Evolutionary conservation across 306 rosid genomes (phyloP), one percentile per base, ranked within the genome.

Genomic region (Vigna nakashimae): DNA sequence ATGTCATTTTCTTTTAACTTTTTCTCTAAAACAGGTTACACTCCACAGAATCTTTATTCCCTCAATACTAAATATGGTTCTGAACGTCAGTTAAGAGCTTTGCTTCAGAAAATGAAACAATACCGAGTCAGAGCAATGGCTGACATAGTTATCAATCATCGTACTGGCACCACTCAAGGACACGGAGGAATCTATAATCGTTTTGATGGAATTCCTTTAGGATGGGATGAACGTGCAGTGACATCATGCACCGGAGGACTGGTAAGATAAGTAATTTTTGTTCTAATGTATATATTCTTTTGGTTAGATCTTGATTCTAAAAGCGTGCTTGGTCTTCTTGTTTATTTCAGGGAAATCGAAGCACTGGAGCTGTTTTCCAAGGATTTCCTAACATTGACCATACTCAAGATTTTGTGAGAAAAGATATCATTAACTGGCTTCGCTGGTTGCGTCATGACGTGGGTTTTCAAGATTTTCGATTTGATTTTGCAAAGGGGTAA

Each of bases 311-410:
- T 65, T 60, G 77, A 80, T 36, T 2, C 69, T 14, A 30, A 38
- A 16, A 40, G 1, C 59, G 8, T 10, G 59, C 26, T 22, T 65
- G 57, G 9, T 58, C 50, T 11, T 57, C 38, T 57, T 57, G 24
- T 65, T 49, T 42, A 45, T 86, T 78, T 40, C 59, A 94, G 98
- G 98, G 97, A 69, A 88, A 79, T 78, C 80, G 7, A 74, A 86
- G 94, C 83, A 87, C 96, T 1, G 97, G 98, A 40, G 92, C 87
- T 69, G 87, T 84, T 74, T 92, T 94, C 68, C 59, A 71, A n/a
- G 98, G 97, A 49, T 92, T 94, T 81, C 97, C 98, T 62, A 92
- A 94, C 75, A 87, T 94, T 73, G 98, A 94, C 83, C 98, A 94
- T 58, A 83, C 83, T 76, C 93, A 90, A 82, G 83, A 79, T 63